Percentiles rank a stretch among this genome's conserved stretches.
These are phyloP conservation scores for Corchorus capsularis DNA, from an alignment of 345 rosid species.

Conservation along the genomic window DNA sequence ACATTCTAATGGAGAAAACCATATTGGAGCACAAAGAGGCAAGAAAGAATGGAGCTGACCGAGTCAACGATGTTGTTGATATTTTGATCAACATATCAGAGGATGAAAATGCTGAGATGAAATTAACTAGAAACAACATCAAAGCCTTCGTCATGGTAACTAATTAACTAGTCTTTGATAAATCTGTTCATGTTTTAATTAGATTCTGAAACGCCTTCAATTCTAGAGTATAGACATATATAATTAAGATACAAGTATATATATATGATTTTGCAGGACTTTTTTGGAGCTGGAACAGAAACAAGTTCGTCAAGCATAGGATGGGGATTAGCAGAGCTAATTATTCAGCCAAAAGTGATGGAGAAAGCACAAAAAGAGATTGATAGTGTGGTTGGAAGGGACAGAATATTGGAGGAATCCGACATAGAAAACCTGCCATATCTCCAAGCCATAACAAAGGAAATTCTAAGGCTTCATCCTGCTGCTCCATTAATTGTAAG, in stretches of 20 bases:
- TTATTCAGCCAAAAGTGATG: conserved; percentile 63
- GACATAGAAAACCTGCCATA: conserved; percentile 60
- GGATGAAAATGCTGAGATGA: conserved; percentile 63
- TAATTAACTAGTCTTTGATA: neutral
- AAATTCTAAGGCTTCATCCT: conserved; percentile 74
- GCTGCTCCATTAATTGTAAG: conserved; percentile 54
- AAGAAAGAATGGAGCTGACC: conserved; percentile 25
- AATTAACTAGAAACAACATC: conserved; percentile 69
- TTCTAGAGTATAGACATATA: neutral
- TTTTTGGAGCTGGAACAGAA: conserved; percentile 59
- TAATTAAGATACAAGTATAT: no score
- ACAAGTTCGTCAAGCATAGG: conserved; percentile 52
- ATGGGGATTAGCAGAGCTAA: conserved; percentile 76
- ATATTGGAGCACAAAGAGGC: conserved; percentile 54
- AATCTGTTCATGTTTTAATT: no score
- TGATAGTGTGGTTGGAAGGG: conserved; percentile 51
- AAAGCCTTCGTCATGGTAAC: conserved; percentile 80
- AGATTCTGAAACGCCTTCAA: no score
- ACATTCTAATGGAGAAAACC: conserved; percentile 64
- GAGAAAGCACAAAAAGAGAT: conserved; percentile 60
- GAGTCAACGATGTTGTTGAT: conserved; percentile 53
- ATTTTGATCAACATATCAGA: conserved; percentile 62
- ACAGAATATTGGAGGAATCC: conserved; percentile 51
- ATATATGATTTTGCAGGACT: conserved; percentile 30
- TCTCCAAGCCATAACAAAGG: conserved; percentile 62